Evolutionary conservation across 495 filamentous ascomycete genomes (phyloP), one percentile per base, ranked within the genome.

Genomic region (Delitschia confertaspora): DNA sequence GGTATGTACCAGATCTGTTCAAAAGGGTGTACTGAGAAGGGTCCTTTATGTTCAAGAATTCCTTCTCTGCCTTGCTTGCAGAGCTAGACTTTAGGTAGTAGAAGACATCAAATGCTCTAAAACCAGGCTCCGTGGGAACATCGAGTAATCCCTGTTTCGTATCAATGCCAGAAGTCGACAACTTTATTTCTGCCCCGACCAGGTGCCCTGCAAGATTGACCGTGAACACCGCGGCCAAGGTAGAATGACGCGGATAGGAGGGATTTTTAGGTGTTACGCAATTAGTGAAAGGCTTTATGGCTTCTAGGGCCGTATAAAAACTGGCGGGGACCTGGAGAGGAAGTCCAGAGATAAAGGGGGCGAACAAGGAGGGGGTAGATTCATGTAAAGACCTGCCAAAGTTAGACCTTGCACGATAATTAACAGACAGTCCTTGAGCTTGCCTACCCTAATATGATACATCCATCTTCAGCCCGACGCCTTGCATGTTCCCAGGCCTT

Each of bases 401-500:
- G 39, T 57, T 36, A 46, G 54, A 24, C 30, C 13, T 27, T 23
- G 38, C 2, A 22, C 18, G 5, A 16, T 18, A 16, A 24, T 27
- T 43, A 17, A 24, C 16, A 1, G 26, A 42, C 1, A 24, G n/a
- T 3, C 14, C 6, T 24, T 23, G 8, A 16, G 6, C 25, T 30
- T 23, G 16, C 3, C n/a, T 69, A 95, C 88, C 83, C 80, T 50
- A 98, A 65, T 39, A 95, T 69, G 47, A 98, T 85, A 58, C 88
- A 95, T 9, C 87, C 89, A 69, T 98, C 91, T 60, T 98, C 91
- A 27, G 91, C 91, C 66, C 91, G 76, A 33, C 91, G 74, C 50
- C 91, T 74, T 39, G 93, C 91, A 74, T 98, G 91, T 65, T 98
- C 91, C 91, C 91, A 98, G 20, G 88, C 91, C 57, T 85, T 74